These are phyloP conservation scores for Phytophthora colocasiae DNA, from an alignment of 352 stramenopile species.

Conservation along the genomic window DNA sequence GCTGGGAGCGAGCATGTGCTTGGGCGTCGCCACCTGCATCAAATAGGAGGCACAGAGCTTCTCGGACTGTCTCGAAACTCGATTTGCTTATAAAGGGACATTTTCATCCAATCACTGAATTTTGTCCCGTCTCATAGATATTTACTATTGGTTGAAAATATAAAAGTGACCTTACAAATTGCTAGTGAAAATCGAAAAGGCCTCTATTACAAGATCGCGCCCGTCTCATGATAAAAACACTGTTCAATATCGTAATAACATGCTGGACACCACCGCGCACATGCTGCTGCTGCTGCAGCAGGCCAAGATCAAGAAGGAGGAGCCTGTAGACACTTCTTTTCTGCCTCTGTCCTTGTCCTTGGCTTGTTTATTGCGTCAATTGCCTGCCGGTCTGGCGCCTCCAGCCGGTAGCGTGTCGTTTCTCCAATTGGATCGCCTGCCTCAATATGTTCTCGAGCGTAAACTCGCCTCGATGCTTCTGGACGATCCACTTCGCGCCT, in stretches of 20 bases:
- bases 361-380: slow-evolving; percentile 53
- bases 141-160: no score
- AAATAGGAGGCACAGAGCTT: no score
- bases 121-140: no score
- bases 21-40: slow-evolving; percentile 35
- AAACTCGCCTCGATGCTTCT: slow-evolving; percentile 38
- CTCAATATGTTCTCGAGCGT: slow-evolving; percentile 36
- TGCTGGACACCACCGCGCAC: slow-evolving; percentile 52
- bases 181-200: no score
- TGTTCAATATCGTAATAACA: slow-evolving; percentile 3
- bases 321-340: slow-evolving; percentile 53
- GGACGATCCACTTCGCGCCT: slow-evolving; percentile 33
- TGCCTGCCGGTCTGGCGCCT: slow-evolving; percentile 50
- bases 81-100: no score
- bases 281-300: slow-evolving; percentile 64
- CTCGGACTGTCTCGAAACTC: no score
- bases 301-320: slow-evolving; percentile 50
- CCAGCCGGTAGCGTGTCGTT: slow-evolving; percentile 43
- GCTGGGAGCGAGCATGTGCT: slow-evolving; percentile 11
- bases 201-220: not conserved
- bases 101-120: no score
- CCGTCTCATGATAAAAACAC: no score
- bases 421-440: slow-evolving; percentile 52
- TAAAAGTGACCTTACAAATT: no score
- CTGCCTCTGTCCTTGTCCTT: slow-evolving; percentile 56